phyloP scores from a whole-genome alignment of 768 basidiomycete genomes.

The Auricularia sp. region DNA sequence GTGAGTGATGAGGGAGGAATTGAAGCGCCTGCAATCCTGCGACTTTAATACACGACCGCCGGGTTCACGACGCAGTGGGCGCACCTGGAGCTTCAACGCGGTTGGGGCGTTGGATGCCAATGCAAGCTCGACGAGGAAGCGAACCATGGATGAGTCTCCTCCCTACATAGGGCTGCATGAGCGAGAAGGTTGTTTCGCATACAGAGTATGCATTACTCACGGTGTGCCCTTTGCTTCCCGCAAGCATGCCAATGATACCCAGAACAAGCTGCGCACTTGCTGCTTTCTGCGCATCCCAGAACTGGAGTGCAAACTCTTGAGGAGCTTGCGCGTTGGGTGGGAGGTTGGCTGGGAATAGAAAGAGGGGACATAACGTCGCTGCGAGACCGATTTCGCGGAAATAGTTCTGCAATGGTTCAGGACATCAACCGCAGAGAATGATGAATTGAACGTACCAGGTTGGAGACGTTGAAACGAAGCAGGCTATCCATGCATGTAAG shows the following conservation, averaged over 20 bases:
- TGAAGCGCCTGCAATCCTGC: not conserved
- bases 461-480: constrained; percentile 86
- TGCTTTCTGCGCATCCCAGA: constrained; percentile 91
- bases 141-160: constrained; percentile 25
- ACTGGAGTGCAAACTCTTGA: constrained; percentile 89
- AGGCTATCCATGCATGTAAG: constrained; percentile 78
- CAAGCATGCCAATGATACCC: constrained; percentile 79
- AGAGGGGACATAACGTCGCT: constrained; percentile 52
- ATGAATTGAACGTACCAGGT: constrained; percentile 52
- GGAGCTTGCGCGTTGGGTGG: constrained; percentile 49
- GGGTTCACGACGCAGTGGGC: no score
- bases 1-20: not conserved
- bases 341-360: constrained; percentile 60
- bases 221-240: constrained; percentile 57
- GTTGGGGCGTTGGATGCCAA: constrained; percentile 93
- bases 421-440: not conserved
- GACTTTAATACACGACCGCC: not conserved
- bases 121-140: constrained; percentile 79
- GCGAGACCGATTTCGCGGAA: constrained; percentile 83
- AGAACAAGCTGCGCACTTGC: constrained; percentile 71
- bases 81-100: constrained; percentile 73
- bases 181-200: no score
- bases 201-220: constrained; percentile 29
- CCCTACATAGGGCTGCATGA: not conserved
- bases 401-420: constrained; percentile 57